Conservation (phyloP, 1,284 basidiomycete species). For the Ustilago shanxiensis region DNA sequence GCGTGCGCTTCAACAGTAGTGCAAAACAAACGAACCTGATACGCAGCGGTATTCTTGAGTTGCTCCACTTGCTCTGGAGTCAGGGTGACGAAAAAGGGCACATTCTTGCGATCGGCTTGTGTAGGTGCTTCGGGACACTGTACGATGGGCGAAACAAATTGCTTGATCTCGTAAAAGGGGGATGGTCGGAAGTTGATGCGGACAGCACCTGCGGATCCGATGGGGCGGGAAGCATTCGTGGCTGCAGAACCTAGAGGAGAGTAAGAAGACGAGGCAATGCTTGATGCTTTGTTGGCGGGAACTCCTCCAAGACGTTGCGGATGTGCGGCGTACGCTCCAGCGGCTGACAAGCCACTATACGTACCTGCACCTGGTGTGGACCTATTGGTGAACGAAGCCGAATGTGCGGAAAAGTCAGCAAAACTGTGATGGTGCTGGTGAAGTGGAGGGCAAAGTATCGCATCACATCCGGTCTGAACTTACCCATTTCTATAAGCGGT, state of each 20-base stretch:
- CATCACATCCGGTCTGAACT: neutral
- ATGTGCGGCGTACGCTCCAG: conserved; percentile 34
- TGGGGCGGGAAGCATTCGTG: conserved; percentile 10
- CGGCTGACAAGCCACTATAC: conserved; percentile 28
- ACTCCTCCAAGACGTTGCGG: conserved; percentile 31
- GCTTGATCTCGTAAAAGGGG: conserved; percentile 61
- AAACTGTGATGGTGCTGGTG: neutral
- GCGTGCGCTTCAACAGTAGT: conserved; percentile 59
- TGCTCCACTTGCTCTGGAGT: conserved; percentile 39
- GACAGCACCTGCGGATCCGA: conserved; percentile 25
- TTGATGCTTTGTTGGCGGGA: conserved; percentile 28
- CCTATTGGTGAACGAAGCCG: conserved; percentile 2
- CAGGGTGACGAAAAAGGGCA: conserved; percentile 43
- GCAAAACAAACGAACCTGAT: conserved; percentile 61
- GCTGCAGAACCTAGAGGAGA: conserved; percentile 23
- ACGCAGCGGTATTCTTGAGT: conserved; percentile 25
- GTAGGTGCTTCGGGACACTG: conserved; percentile 56
- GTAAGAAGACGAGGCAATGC: conserved; percentile 35
- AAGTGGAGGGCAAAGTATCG: no score
- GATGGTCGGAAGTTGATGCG: conserved; percentile 58
- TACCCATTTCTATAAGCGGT: conserved; percentile 22
- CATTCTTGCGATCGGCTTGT: conserved; percentile 50
- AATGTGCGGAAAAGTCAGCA: conserved; percentile 10
- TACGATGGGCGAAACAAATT: conserved; percentile 53
- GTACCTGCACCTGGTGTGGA: conserved; percentile 33